Evolutionary conservation across 768 basidiomycete genomes (phyloP), one percentile per base, ranked within the genome.

Genomic region (Russula sp.): DNA sequence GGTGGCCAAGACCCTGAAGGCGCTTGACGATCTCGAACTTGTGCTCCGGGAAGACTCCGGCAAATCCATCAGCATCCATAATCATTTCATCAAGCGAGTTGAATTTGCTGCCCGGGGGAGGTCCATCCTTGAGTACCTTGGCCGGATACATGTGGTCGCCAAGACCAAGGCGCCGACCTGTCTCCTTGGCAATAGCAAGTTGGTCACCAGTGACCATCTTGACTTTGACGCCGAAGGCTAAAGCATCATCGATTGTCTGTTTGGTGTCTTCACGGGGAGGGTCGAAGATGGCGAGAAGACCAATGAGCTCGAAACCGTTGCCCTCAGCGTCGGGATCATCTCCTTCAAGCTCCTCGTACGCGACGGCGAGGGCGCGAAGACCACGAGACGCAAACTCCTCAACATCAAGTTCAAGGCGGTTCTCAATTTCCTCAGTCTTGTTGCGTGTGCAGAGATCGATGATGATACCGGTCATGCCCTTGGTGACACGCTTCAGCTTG

Each of bases 131-230:
- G 73, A 98, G 84, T n/a, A 98, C 96, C 82, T 94, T 97, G 60
- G 95, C 91, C 48, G 96, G 88, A 81, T 97, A 98, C 96, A 98
- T 98, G 82, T 98, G 95, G 76, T 98, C 96, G 73, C 96, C 96
- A 64, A 98, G 81, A 69, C 96, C 95, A 54, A 98, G 91, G 79
- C 96, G 91, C 75, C 96, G 91, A 64, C 96, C 96, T 65, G 96
- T 98, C 77, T 98, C 96, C 84, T 98, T 98, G 42, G 96, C 96
- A 70, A 98, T 98, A 68, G 96, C 96, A 73, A 98, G 92, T 80
- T 98, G 96, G 75, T 98, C 96, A 81, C 96, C 96, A n/a, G 96
- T 98, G 65, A 98, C 96, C 96, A 98, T 98, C 88, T 98, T 98
- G 75, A 98, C 95, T 74, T 88, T 89, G 70, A 98, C 94, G 76